phyloP scores from a whole-genome alignment of 768 basidiomycete species.

The Goffeauzyma gilvescens region DNA sequence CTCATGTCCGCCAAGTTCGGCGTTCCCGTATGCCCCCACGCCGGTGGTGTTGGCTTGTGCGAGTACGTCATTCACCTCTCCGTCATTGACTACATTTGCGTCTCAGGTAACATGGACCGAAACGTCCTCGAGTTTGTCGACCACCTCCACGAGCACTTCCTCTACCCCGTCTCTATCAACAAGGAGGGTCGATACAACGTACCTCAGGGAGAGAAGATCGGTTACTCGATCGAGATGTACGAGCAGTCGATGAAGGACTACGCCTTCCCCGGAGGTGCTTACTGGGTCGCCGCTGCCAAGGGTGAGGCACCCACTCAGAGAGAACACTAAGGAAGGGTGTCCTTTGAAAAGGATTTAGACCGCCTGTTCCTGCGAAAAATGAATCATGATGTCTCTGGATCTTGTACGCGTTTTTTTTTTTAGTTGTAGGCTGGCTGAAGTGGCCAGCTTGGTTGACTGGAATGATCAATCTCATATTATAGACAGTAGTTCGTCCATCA shows the following conservation, averaged over 20 bases:
- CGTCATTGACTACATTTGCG: slow-evolving; percentile 78
- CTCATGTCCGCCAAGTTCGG: slow-evolving; percentile 86
- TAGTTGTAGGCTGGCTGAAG: no score
- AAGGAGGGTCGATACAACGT: slow-evolving; percentile 67
- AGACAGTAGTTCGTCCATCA: no score
- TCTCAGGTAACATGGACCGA: slow-evolving; percentile 80
- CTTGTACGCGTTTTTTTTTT: no score
- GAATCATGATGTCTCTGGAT: no score
- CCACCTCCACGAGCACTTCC: slow-evolving; percentile 86
- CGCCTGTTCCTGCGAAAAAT: no score
- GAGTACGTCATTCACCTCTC: slow-evolving; percentile 55
- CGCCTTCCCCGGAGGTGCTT: slow-evolving; percentile 67
- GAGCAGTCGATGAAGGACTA: slow-evolving; percentile 60
- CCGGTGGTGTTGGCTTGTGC: slow-evolving; percentile 81
- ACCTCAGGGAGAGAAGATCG: slow-evolving; percentile 52
- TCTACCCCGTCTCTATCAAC: slow-evolving; percentile 76
- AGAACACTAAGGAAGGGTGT: not conserved
- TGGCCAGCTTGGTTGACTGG: no score
- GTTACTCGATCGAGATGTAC: slow-evolving; percentile 73
- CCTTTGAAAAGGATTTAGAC: no score
- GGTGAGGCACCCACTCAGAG: slow-evolving; percentile 12
- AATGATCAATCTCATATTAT: no score
- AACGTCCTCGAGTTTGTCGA: slow-evolving; percentile 56
- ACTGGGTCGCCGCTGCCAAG: slow-evolving; percentile 41
- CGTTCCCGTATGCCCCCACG: slow-evolving; percentile 76